phyloP scores from a whole-genome alignment of 768 basidiomycete species.

The Agrocybe chaxingu region DNA sequence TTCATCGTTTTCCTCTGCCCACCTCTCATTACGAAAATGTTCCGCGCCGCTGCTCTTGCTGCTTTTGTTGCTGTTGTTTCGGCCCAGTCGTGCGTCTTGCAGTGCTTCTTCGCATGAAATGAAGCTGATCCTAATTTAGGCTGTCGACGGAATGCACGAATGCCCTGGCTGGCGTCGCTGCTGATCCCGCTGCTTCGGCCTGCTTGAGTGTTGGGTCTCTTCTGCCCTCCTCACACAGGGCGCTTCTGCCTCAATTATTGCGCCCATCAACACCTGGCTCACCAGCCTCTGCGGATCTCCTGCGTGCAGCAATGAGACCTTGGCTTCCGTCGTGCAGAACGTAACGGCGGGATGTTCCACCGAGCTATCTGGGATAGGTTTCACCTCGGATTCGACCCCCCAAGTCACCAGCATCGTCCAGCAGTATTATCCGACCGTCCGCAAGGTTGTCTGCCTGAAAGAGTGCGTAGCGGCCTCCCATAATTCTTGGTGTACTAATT shows the following conservation, averaged over 20 bases:
- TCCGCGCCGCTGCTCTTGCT: constrained; percentile 25
- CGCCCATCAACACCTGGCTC: constrained; percentile 59
- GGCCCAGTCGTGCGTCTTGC: constrained; percentile 41
- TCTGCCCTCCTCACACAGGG: constrained; percentile 33
- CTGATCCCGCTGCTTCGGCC: constrained; percentile 37
- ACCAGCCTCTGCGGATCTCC: constrained; percentile 47
- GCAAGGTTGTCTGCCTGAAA: constrained; percentile 58
- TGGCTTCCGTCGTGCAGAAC: constrained; percentile 51
- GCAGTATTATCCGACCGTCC: constrained; percentile 50
- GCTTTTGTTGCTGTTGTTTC: constrained; percentile 30
- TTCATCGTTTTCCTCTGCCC: constrained; percentile 3
- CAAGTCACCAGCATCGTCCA: constrained; percentile 40
- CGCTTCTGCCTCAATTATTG: constrained; percentile 38
- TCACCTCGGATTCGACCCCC: constrained; percentile 19
- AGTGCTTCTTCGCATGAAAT: not conserved
- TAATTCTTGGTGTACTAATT: not conserved
- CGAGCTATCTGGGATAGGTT: constrained; percentile 31
- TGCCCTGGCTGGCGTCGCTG: constrained; percentile 42
- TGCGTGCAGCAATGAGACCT: constrained; percentile 57
- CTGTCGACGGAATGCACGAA: constrained; percentile 48
- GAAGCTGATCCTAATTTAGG: constrained; percentile 15
- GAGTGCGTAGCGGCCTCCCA: constrained; percentile 44
- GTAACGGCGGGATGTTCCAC: constrained; percentile 44
- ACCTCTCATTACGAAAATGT: constrained; percentile 17
- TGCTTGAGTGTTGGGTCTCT: constrained; percentile 51